Evolutionary conservation across 2,329 filamentous ascomycete species (phyloP).

Genomic region (Cladophialophora psammophila): DNA sequence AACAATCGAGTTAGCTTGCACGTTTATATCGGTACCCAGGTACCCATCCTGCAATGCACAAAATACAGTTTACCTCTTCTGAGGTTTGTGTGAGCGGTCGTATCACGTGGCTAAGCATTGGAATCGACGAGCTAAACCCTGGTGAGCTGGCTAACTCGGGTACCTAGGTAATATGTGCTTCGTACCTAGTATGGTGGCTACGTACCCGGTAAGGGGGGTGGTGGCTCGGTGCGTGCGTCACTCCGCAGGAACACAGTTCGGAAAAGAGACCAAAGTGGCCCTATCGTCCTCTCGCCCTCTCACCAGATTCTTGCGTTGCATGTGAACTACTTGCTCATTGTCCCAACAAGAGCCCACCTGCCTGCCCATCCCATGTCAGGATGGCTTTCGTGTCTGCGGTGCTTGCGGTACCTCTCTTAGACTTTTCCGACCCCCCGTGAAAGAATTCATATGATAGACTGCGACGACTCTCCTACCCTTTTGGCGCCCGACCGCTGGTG

Average conservation of each 20-base stretch:
- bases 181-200: not conserved
- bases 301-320: conserved; percentile 19
- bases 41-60: not conserved
- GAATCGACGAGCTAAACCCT: not conserved
- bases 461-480: not conserved
- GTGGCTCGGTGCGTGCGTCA: not conserved
- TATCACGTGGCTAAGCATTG: not conserved
- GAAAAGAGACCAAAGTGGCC: conserved; percentile 11
- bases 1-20: not conserved
- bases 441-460: conserved; percentile 4
- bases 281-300: not conserved
- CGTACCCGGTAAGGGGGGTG: not conserved
- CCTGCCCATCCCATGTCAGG: conserved; percentile 13
- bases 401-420: not conserved
- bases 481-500: not conserved
- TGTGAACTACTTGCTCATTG: conserved; percentile 16
- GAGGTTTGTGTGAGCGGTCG: not conserved
- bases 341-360: conserved; percentile 21
- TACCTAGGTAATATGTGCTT: no score
- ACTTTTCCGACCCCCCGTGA: conserved; percentile 17
- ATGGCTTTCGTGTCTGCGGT: conserved; percentile 18
- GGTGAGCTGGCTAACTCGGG: no score
- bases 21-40: not conserved
- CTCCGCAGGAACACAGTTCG: conserved; percentile 5
- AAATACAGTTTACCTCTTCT: not conserved